phyloP scores from a whole-genome alignment of 306 rosid genomes.

The Vigna reflexopilosa region DNA sequence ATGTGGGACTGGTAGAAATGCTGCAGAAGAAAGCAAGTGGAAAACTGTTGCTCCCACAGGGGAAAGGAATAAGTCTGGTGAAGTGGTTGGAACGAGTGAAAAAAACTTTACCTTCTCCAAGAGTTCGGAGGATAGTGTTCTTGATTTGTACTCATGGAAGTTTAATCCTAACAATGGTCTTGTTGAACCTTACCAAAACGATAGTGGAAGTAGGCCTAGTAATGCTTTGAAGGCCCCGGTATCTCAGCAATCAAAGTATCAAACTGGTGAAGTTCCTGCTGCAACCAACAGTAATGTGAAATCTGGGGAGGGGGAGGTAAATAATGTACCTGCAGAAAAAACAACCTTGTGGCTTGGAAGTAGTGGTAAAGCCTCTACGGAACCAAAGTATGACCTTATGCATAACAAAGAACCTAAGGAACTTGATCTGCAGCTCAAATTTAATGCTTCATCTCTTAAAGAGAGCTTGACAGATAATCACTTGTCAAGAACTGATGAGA shows the following conservation, averaged over 20 bases:
- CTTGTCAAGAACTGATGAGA: conserved; percentile 72
- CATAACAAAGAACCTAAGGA: conserved; percentile 63
- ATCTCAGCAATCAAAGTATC: conserved; percentile 57
- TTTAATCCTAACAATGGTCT: conserved; percentile 68
- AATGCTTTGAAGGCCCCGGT: conserved; percentile 51
- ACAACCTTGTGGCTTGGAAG: conserved; percentile 69
- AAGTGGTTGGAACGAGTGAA: conserved; percentile 66
- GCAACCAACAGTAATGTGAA: conserved; percentile 52
- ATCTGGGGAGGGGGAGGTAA: conserved; percentile 60
- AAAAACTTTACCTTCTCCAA: conserved; percentile 69
- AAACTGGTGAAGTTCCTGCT: conserved; percentile 52
- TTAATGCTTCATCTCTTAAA: conserved; percentile 54
- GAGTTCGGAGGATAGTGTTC: conserved; percentile 69
- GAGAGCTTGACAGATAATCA: conserved; percentile 67
- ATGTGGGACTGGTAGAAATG: conserved; percentile 74
- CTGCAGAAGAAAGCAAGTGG: conserved; percentile 74
- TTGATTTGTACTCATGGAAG: conserved; percentile 83
- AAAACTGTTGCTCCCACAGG: conserved; percentile 60
- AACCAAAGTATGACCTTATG: conserved; percentile 51
- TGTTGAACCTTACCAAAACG: conserved; percentile 55
- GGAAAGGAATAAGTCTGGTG: conserved; percentile 67
- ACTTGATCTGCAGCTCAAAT: conserved; percentile 62
- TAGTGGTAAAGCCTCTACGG: conserved; percentile 61
- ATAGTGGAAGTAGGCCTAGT: conserved; percentile 48
- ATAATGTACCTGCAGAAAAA: conserved; percentile 56